phyloP scores from a whole-genome alignment of 306 rosid genomes.

The Gynostemma pentaphyllum region DNA sequence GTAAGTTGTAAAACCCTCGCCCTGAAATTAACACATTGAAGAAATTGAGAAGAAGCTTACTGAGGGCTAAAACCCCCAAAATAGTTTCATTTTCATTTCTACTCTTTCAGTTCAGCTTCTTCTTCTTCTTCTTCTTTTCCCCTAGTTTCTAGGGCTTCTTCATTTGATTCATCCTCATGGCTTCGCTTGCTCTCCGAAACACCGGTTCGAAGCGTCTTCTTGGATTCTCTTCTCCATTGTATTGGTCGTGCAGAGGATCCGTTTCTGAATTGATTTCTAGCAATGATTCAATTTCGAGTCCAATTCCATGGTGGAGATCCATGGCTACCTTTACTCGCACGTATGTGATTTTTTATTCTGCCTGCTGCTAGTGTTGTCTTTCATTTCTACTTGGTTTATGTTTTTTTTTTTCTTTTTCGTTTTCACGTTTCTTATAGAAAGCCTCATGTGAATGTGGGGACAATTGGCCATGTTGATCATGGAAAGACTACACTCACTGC shows the following conservation, averaged over 20 bases:
- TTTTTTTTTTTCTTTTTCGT: background rate
- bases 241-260: conserved; percentile 40
- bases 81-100: too few relatives aligned
- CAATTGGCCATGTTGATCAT: conserved; percentile 93
- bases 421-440: conserved; percentile 40
- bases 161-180: conserved; percentile 39
- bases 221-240: conserved; percentile 42
- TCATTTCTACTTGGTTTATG: background rate
- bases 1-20: too few relatives aligned
- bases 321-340: conserved; percentile 83
- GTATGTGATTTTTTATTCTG: conserved; percentile 28
- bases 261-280: conserved; percentile 20
- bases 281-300: conserved; percentile 30
- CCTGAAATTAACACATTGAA: too few relatives aligned
- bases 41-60: too few relatives aligned
- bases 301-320: conserved; percentile 60
- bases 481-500: conserved; percentile 97
- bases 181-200: conserved; percentile 49
- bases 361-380: too few relatives aligned
- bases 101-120: too few relatives aligned
- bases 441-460: conserved; percentile 91
- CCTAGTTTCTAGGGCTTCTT: conserved; percentile 11
- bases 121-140: background rate
- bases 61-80: too few relatives aligned
- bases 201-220: conserved; percentile 43